Evolutionary conservation across 352 stramenopile species (phyloP).

Genomic region (Globisporangium camurandrum): DNA sequence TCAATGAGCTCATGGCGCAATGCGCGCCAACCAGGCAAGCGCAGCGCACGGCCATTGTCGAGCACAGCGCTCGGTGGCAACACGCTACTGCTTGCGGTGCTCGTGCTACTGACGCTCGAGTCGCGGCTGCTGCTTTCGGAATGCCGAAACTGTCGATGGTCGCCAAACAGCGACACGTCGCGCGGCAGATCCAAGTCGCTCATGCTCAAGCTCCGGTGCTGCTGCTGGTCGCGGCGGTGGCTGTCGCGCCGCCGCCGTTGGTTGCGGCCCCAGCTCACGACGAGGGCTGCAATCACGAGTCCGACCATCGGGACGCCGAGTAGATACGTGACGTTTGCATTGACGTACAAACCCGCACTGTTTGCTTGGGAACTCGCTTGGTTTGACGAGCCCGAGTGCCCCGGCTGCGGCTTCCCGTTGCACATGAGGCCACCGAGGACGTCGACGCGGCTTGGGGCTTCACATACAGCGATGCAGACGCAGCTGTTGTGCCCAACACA

Average conservation of each 20-base stretch:
- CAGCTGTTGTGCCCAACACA: constrained; percentile 29
- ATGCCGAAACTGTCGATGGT: not conserved
- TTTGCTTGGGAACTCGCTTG: constrained; percentile 13
- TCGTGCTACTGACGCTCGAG: constrained; percentile 10
- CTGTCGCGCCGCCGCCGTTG: constrained; percentile 16
- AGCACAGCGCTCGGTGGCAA: not conserved
- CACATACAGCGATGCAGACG: constrained; percentile 39
- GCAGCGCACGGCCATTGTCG: not conserved
- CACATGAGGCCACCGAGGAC: constrained; percentile 28
- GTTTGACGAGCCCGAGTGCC: constrained; percentile 13
- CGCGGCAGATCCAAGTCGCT: constrained; percentile 12
- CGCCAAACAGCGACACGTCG: constrained; percentile 14
- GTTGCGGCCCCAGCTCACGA: constrained; percentile 35
- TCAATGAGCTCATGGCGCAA: constrained; percentile 41
- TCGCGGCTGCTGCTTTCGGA: constrained; percentile 3
- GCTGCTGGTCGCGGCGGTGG: constrained; percentile 18
- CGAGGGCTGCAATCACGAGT: constrained; percentile 22
- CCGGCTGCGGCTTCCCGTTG: constrained; percentile 3
- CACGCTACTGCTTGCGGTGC: constrained; percentile 3
- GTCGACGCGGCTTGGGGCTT: constrained; percentile 16
- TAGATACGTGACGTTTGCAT: constrained; percentile 28
- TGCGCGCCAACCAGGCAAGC: constrained; percentile 50
- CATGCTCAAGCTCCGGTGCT: not conserved
- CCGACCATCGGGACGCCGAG: constrained; percentile 37
- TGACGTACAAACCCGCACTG: constrained; percentile 9